Conservation (phyloP, 148 eudicot genomes). For the Suaeda aralocaspica region DNA sequence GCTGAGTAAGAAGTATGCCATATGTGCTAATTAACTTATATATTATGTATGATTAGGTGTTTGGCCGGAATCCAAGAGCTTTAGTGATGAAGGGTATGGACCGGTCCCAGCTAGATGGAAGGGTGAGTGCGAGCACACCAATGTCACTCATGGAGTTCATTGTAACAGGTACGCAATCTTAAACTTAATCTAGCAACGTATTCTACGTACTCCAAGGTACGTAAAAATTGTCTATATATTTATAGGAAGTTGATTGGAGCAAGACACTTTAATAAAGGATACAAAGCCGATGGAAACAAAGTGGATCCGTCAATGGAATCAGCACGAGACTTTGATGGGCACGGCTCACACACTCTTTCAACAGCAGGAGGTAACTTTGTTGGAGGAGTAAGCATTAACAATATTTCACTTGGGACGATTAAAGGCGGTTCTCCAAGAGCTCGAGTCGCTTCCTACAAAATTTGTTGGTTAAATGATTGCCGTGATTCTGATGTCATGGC, state of each 20-base stretch:
- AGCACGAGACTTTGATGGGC: conserved; percentile 52
- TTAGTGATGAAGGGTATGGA: conserved; percentile 35
- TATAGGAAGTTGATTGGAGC: conserved; percentile 65
- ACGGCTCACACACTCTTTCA: conserved; percentile 66
- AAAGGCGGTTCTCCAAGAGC: conserved; percentile 72
- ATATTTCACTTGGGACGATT: conserved; percentile 39
- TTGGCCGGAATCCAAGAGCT: conserved; percentile 67
- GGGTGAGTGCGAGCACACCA: conserved; percentile 37
- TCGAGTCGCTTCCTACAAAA: conserved; percentile 61
- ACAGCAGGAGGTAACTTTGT: conserved; percentile 64
- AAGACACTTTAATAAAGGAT: conserved; percentile 43
- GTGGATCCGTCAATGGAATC: conserved; percentile 14
- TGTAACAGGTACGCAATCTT: conserved; percentile 43
- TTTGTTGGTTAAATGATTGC: conserved; percentile 47
- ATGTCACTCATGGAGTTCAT: conserved; percentile 7
- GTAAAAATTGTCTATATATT: too few relatives aligned
- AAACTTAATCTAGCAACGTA: too few relatives aligned
- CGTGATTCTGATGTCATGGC: conserved; percentile 37
- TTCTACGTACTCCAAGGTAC: too few relatives aligned
- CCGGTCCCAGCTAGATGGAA: conserved; percentile 68
- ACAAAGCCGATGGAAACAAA: background rate
- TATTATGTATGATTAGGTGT: conserved; percentile 44
- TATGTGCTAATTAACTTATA: too few relatives aligned
- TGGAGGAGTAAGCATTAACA: conserved; percentile 33
- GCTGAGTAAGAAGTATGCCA: too few relatives aligned